Evolutionary conservation across 768 basidiomycete genomes (phyloP), one percentile per base, ranked within the genome.

Genomic region (Panaeolus papilionaceus): DNA sequence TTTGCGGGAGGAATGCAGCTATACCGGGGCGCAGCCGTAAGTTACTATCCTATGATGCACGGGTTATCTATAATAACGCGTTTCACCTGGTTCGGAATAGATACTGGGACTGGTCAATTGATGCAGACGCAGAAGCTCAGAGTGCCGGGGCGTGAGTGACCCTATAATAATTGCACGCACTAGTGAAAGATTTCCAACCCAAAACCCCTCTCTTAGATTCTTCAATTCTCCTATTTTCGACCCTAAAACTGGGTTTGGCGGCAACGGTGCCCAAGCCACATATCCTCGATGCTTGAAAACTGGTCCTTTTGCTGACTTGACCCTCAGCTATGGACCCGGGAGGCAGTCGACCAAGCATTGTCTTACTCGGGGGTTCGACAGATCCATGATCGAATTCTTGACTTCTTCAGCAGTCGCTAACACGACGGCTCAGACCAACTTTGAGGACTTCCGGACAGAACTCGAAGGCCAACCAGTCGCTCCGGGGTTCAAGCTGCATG

Each of bases 71-170:
- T 23, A 40, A 10, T 11, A 1, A 26, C 26, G 4, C 12, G 47
- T 33, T 39, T 16, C 37, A 44, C 16, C 14, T 16, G 14, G 42
- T 38, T 23, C 23, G 23, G 28, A 10, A n/a, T 39, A 81, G 80
- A 5, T 81, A 79, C 64, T 82, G 80, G 80, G 75, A 82, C 63
- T 81, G 79, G 79, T 74, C 78, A 1, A 66, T 64, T 14, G 81
- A 82, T 62, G 71, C 73, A 18, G 73, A 75, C 44, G 64, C 38
- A 1, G 67, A 66, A 37, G 69, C 68, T 49, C 66, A 66, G 11
- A 71, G 68, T 37, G 40, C 69, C 42, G 62, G 54, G 16, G 14
- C 20, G 40, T 61, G 37, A 26, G 28, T 70, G 14, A 28, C 70
- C 0, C 64, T 67, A 62, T 38, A 69, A 64, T 3, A 12, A 4